Base-by-base conservation (phyloP, 371 early-diverging fungal genomes). In the Scutellospora calospora region DNA sequence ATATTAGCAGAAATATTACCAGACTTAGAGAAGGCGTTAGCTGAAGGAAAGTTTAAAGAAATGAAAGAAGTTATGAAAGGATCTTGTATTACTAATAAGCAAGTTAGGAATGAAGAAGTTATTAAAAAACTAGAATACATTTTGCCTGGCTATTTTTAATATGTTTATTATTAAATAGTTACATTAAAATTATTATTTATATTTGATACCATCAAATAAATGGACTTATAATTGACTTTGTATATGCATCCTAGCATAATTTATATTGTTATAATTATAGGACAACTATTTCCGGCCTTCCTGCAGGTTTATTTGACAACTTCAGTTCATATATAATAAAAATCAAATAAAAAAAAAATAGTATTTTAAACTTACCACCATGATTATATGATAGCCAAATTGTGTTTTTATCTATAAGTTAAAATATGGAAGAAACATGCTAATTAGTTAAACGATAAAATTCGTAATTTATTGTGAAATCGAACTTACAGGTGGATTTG, bases 1-100 rank as follows among this genome's bases (percentile, higher is more conserved):
- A 86, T 98, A 78, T 87, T 98, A 68, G 83, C 85, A 18, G 93
- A 94, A n/a, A 86, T 95, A 38, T 88, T 98, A 76, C 97, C 97
- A 29, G 89, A 87, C 22, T 83, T 98, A 22, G 91, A 94, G 81
- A 78, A 87, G 14, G 92, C 91, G 20, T 88, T 94, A 20, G 86
- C 87, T 74, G 85, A 81, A 74, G 78, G 84, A 86, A 81, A 68
- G 38, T 12, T 87, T 52, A 80, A 82, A n/a, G 89, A 89, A 20
- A 82, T 94, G 51, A 90, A 92, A 88, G 95, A 95, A 1, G 86
- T 89, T 79, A 94, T 93, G 93, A 90, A 89, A 82, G 93, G 88
- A 81, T 87, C 95, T 51, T 90, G 91, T 76, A 93, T 95, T 88
- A 95, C 96, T 29, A 89, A 91, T 16, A 84, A 85, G 18, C 92